Conservation (phyloP, 768 basidiomycete species). For the Lentinula guzmanii region DNA sequence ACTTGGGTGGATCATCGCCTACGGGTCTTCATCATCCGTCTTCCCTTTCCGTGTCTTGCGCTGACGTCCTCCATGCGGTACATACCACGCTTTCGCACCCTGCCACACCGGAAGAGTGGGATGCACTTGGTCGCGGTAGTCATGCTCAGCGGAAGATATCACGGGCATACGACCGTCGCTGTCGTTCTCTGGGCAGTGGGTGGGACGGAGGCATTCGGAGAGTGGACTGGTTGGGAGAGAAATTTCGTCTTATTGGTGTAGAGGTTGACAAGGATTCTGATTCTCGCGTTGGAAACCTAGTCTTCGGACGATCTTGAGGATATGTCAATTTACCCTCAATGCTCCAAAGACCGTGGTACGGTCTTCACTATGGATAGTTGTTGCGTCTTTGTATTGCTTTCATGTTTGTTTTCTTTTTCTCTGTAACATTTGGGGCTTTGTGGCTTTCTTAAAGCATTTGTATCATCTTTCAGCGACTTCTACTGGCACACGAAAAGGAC, state of each 20-base stretch:
- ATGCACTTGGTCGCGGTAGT: slow-evolving; percentile 47
- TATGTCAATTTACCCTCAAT: not conserved
- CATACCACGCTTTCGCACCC: slow-evolving; percentile 48
- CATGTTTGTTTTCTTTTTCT: not conserved
- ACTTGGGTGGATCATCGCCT: slow-evolving; percentile 15
- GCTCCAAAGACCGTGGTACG: not conserved
- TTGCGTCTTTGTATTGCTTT: not conserved
- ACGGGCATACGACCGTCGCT: slow-evolving; percentile 58
- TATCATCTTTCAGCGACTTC: not conserved
- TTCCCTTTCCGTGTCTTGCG: slow-evolving; percentile 41
- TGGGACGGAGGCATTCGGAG: slow-evolving; percentile 67
- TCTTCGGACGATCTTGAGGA: slow-evolving; percentile 25
- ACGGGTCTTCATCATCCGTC: not conserved
- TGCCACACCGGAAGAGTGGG: slow-evolving; percentile 65
- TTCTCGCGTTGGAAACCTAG: slow-evolving; percentile 38
- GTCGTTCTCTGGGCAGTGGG: slow-evolving; percentile 52
- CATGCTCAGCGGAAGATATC: slow-evolving; percentile 53
- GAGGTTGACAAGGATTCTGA: slow-evolving; percentile 40
- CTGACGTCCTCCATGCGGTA: slow-evolving; percentile 57
- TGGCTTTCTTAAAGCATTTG: not conserved
- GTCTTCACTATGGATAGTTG: not conserved
- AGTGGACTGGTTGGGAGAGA: slow-evolving; percentile 60
- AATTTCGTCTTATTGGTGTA: slow-evolving; percentile 54
- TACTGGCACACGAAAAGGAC: not conserved
- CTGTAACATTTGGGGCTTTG: not conserved